Evolutionary conservation across 768 basidiomycete species (phyloP).

Genomic region (Filobasidium floriforme): DNA sequence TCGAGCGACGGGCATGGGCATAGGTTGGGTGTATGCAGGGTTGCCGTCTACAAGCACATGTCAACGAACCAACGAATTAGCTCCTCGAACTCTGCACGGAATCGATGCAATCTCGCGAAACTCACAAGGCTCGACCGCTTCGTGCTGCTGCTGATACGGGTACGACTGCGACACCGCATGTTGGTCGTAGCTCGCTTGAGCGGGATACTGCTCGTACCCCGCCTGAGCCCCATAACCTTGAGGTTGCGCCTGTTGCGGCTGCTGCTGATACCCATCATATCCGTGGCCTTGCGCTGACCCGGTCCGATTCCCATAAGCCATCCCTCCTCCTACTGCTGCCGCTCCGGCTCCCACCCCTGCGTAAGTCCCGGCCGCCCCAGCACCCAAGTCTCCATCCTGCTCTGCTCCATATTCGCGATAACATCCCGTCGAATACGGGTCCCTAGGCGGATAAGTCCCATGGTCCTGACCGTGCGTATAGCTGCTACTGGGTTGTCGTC

Average conservation of each 20-base stretch:
- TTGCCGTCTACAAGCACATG: neutral
- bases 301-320: neutral
- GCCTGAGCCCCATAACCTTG: neutral
- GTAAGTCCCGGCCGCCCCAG: neutral
- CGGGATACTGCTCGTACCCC: no score
- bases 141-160: no score
- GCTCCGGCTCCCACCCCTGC: neutral
- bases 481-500: no score
- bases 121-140: neutral
- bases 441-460: neutral
- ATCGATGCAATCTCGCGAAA: neutral
- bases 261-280: neutral
- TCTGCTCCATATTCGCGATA: neutral
- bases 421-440: neutral
- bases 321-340: neutral
- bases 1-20: neutral
- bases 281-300: no score
- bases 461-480: no score
- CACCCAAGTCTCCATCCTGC: neutral
- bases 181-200: neutral
- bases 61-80: neutral
- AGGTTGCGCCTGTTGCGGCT: neutral
- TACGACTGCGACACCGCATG: neutral
- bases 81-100: neutral
- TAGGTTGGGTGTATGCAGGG: neutral